A percentile compares a stretch with the other conserved stretches of the same genome.
Conservation (phyloP, 1,139 yeast genomes). For the Trichomonascaceae sp. region DNA sequence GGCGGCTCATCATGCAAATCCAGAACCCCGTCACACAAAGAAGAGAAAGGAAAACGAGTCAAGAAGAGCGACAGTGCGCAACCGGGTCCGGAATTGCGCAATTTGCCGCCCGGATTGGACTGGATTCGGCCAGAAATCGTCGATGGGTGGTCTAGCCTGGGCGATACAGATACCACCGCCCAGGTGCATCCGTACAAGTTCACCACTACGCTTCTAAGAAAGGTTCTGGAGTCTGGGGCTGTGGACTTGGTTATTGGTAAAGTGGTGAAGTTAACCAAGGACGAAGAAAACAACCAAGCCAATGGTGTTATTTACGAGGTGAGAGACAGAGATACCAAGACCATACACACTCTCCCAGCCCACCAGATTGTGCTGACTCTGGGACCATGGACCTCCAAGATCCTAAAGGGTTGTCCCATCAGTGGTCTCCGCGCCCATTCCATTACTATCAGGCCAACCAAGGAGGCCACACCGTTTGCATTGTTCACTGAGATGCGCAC, state of each 20-base stretch:
- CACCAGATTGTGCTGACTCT: constrained; percentile 73
- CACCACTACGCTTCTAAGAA: constrained; percentile 64
- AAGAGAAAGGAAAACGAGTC: neutral
- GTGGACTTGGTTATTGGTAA: constrained; percentile 77
- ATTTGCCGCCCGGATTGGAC: constrained; percentile 57
- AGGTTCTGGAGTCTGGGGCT: constrained; percentile 76
- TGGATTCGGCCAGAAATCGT: constrained; percentile 68
- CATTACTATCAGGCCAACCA: constrained; percentile 72
- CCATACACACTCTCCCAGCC: constrained; percentile 1
- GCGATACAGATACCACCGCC: constrained; percentile 82
- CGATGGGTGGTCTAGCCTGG: constrained; percentile 64
- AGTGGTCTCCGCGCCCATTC: constrained; percentile 91
- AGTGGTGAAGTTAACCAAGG: constrained; percentile 28
- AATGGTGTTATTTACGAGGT: constrained; percentile 13
- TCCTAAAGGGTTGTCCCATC: constrained; percentile 84
- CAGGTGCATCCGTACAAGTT: constrained; percentile 95
- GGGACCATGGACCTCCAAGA: constrained; percentile 94
- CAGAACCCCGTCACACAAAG: too few relatives aligned
- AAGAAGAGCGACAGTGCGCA: neutral
- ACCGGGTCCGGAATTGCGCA: neutral
- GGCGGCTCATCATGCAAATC: neutral
- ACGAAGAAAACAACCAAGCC: constrained; percentile 13
- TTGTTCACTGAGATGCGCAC: constrained; percentile 81
- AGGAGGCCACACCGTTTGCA: constrained; percentile 74
- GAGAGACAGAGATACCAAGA: constrained; percentile 6